phyloP scores from a whole-genome alignment of 345 rosid species.

The Linum trigynum region DNA sequence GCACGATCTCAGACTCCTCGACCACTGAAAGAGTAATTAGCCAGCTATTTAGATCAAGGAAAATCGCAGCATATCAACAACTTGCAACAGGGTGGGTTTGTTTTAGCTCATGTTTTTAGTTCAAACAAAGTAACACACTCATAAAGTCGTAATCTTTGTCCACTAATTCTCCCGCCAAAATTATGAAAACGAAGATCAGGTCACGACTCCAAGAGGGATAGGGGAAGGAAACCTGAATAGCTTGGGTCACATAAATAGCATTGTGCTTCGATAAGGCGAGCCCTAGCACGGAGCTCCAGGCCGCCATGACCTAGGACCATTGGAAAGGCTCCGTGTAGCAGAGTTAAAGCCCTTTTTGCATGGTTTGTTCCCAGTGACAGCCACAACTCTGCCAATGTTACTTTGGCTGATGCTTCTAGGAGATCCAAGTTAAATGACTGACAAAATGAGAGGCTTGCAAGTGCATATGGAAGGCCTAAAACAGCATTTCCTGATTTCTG shows the following conservation, averaged over 20 bases:
- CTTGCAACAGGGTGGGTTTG: no score
- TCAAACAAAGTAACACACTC: no score
- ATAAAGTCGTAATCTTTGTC: no score
- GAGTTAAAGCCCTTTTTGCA: constrained; percentile 65
- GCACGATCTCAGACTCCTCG: constrained; percentile 47
- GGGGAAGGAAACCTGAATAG: constrained; percentile 48
- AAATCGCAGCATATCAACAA: neutral
- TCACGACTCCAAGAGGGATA: neutral
- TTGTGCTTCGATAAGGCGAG: constrained; percentile 79
- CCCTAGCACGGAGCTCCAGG: constrained; percentile 84
- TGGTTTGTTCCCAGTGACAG: constrained; percentile 73
- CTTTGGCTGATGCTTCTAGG: constrained; percentile 86
- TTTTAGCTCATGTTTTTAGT: neutral
- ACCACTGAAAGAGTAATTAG: constrained; percentile 31
- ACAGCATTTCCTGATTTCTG: constrained; percentile 98
- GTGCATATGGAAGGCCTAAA: constrained; percentile 82
- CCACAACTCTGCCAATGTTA: constrained; percentile 91
- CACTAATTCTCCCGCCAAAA: no score
- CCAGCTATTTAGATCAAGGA: no score
- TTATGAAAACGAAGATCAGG: neutral
- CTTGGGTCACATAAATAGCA: constrained; percentile 74
- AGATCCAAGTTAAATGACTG: constrained; percentile 95
- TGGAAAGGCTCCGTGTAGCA: constrained; percentile 68
- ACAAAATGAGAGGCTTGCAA: constrained; percentile 91
- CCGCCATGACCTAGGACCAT: constrained; percentile 96